Evolutionary conservation across 371 early-diverging fungal genomes (phyloP).

Genomic region (Dinochytrium kinnereticum): DNA sequence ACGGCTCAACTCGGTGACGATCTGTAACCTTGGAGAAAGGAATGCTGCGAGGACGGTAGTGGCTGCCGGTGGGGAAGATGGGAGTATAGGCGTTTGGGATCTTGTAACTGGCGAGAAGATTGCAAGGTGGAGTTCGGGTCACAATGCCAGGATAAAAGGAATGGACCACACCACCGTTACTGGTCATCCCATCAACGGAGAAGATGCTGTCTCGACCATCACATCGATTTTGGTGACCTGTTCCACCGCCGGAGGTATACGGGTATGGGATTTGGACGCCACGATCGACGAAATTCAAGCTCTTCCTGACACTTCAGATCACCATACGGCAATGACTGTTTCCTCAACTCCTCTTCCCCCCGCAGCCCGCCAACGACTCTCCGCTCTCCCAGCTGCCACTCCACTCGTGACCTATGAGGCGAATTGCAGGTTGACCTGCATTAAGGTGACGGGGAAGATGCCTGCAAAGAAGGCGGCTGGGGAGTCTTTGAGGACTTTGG

Average conservation of each 20-base stretch:
- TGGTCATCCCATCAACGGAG: conserved; percentile 4
- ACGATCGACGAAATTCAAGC: not conserved
- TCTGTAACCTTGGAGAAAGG: conserved; percentile 22
- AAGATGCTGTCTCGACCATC: not conserved
- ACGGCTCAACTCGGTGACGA: conserved; percentile 40
- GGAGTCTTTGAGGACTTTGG: not conserved
- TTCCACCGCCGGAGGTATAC: conserved; percentile 50
- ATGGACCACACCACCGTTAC: conserved; percentile 24
- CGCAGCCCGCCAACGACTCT: conserved; percentile 9
- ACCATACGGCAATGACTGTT: not conserved
- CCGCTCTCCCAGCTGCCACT: not conserved
- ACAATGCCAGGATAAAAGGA: conserved; percentile 50
- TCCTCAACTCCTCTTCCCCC: not conserved
- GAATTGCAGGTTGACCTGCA: conserved; percentile 48
- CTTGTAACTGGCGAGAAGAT: conserved; percentile 18
- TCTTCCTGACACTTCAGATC: not conserved
- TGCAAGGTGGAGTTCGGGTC: conserved; percentile 39
- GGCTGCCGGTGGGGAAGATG: conserved; percentile 48
- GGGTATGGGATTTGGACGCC: conserved; percentile 46
- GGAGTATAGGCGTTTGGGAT: conserved; percentile 30
- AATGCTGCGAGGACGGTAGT: conserved; percentile 26
- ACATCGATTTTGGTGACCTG: conserved; percentile 39
- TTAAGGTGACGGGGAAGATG: conserved; percentile 21
- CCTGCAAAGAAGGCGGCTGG: not conserved
- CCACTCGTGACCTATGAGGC: conserved; percentile 45